Percentiles rank a stretch among this genome's conserved stretches.
These are phyloP conservation scores for Diaporthe helianthi DNA, from an alignment of 2,329 filamentous ascomycete species.

Conservation along the genomic window DNA sequence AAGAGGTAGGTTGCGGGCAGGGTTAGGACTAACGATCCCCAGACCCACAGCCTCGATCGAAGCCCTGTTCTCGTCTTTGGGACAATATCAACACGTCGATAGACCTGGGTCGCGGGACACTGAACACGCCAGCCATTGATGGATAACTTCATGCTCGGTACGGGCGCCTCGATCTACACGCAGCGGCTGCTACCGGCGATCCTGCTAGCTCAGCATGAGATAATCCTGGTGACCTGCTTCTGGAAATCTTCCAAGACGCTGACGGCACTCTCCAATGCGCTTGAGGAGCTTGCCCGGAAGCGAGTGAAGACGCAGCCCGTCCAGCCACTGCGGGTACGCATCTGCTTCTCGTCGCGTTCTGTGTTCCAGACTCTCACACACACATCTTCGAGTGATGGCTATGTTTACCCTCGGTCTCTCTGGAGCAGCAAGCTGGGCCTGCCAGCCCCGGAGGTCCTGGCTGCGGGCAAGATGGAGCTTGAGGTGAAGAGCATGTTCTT, in stretches of 20 bases:
- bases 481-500: slow-evolving; percentile 81
- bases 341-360: slow-evolving; percentile 79
- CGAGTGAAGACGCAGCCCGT: slow-evolving; percentile 18
- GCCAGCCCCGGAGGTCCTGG: slow-evolving; percentile 58
- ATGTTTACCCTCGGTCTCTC: slow-evolving; percentile 62
- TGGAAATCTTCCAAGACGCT: slow-evolving; percentile 74
- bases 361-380: slow-evolving; percentile 79
- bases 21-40: neutral
- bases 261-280: slow-evolving; percentile 60
- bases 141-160: slow-evolving; percentile 60
- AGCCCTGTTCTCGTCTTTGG: no score
- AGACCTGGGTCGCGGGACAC: no score
- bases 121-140: neutral
- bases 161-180: slow-evolving; percentile 63
- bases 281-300: slow-evolving; percentile 62
- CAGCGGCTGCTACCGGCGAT: slow-evolving; percentile 67
- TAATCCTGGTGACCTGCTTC: slow-evolving; percentile 83
- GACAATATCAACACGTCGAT: neutral
- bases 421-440: slow-evolving; percentile 72
- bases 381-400: slow-evolving; percentile 66
- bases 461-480: slow-evolving; percentile 68
- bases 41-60: neutral
- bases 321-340: slow-evolving; percentile 63
- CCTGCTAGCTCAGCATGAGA: slow-evolving; percentile 64
- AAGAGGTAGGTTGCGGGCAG: neutral